Conservation (phyloP, 2,329 filamentous ascomycete species). For the Alternaria triticina region DNA sequence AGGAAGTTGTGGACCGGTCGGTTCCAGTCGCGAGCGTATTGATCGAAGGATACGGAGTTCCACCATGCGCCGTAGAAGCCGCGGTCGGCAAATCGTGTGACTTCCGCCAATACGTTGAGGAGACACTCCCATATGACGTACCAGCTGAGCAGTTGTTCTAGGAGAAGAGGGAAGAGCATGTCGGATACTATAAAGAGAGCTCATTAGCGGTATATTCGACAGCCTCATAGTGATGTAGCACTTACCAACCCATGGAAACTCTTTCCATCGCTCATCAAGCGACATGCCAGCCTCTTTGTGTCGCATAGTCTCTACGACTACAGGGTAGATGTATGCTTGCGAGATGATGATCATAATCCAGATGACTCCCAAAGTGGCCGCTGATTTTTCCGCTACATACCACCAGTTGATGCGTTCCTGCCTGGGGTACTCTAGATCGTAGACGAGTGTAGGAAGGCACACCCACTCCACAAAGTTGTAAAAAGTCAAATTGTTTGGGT, state of each 20-base stretch:
- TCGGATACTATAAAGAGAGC: constrained; percentile 60
- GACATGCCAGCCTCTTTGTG: constrained; percentile 72
- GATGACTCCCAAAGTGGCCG: constrained; percentile 74
- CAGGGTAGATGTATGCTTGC: constrained; percentile 78
- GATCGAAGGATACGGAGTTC: constrained; percentile 69
- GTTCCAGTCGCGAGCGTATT: constrained; percentile 84
- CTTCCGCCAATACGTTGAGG: constrained; percentile 76
- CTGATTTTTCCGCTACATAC: constrained; percentile 75
- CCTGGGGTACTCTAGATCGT: constrained; percentile 80
- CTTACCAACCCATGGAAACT: constrained; percentile 71
- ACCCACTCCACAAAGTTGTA: constrained; percentile 74
- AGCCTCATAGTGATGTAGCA: neutral
- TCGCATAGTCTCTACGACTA: constrained; percentile 69
- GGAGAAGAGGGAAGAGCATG: constrained; percentile 77
- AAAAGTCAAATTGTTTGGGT: constrained; percentile 73
- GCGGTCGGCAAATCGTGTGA: constrained; percentile 78
- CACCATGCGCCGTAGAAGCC: constrained; percentile 67
- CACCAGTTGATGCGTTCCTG: constrained; percentile 72
- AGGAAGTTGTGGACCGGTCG: constrained; percentile 80
- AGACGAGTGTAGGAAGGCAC: constrained; percentile 76
- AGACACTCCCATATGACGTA: constrained; percentile 77
- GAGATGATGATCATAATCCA: constrained; percentile 81
- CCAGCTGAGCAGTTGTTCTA: constrained; percentile 79
- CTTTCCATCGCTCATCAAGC: constrained; percentile 65
- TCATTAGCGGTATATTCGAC: neutral